Evolutionary conservation across 345 rosid genomes (phyloP).

Genomic region (Turnera subulata): DNA sequence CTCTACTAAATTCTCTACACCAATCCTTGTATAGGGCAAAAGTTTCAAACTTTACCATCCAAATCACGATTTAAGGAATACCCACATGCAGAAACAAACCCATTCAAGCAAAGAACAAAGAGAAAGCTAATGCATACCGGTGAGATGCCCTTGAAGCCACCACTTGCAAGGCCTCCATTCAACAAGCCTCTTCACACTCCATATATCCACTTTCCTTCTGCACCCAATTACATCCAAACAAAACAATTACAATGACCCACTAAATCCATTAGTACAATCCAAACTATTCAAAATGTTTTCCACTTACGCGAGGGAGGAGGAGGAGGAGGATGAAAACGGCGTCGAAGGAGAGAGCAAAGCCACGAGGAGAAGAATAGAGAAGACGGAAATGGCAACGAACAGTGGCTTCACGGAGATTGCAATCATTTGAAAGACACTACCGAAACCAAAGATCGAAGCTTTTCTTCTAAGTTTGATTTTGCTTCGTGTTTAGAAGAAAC

Average conservation of each 20-base stretch:
- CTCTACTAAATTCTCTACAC: too few species aligned
- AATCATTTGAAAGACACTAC: slow-evolving; percentile 38
- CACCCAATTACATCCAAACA: neutral
- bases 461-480: too few species aligned
- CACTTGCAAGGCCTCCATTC: slow-evolving; percentile 98
- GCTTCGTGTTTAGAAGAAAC: too few species aligned
- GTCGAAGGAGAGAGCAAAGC: slow-evolving; percentile 52
- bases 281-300: too few species aligned
- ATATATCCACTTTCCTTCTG: slow-evolving; percentile 54
- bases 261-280: neutral
- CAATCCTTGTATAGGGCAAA: too few species aligned
- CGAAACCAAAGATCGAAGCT: neutral
- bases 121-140: slow-evolving; percentile 32
- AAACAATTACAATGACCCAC: neutral
- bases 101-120: neutral
- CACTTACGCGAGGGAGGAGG: neutral
- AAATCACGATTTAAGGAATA: neutral
- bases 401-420: slow-evolving; percentile 58
- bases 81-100: neutral
- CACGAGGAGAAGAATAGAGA: slow-evolving; percentile 61
- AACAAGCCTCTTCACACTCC: slow-evolving; percentile 65
- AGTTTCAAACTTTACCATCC: too few species aligned
- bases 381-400: slow-evolving; percentile 43
- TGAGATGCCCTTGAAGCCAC: slow-evolving; percentile 72
- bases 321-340: slow-evolving; percentile 22